Percentiles rank a stretch among this genome's conserved stretches.
Conservation (phyloP, 495 filamentous ascomycete genomes). For the Penicillium samsonianum region DNA sequence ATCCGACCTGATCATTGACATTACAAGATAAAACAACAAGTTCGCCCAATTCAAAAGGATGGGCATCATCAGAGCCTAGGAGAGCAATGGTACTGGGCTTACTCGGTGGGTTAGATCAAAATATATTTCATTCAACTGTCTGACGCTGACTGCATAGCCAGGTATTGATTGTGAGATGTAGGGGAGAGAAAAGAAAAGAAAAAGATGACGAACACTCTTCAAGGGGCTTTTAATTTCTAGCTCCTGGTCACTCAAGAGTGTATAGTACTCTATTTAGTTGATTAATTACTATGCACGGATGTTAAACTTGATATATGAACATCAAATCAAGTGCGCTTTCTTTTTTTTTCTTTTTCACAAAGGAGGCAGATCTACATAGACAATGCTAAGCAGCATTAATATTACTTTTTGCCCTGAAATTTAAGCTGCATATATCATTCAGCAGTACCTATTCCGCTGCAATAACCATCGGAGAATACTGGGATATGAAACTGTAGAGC, state of each 20-base stretch:
- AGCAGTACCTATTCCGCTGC: neutral
- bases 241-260: neutral
- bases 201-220: neutral
- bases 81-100: neutral
- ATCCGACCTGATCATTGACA: neutral
- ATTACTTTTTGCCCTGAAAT: too few species aligned
- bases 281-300: neutral
- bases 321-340: too few species aligned
- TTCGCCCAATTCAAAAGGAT: neutral
- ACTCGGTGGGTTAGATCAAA: neutral
- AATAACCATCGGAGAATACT: neutral
- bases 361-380: too few species aligned
- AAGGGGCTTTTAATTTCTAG: neutral
- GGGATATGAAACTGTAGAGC: neutral
- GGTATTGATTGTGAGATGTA: neutral
- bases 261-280: neutral
- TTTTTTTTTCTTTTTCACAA: too few species aligned
- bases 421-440: too few species aligned
- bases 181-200: neutral
- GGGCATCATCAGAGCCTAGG: neutral
- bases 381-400: too few species aligned
- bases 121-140: neutral
- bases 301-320: neutral
- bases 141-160: neutral
- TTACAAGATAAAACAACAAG: neutral